A percentile compares a stretch with the other conserved stretches of the same genome.
Evolutionary conservation across 2,329 filamentous ascomycete species (phyloP).

Genomic region (Xylariales sp.): DNA sequence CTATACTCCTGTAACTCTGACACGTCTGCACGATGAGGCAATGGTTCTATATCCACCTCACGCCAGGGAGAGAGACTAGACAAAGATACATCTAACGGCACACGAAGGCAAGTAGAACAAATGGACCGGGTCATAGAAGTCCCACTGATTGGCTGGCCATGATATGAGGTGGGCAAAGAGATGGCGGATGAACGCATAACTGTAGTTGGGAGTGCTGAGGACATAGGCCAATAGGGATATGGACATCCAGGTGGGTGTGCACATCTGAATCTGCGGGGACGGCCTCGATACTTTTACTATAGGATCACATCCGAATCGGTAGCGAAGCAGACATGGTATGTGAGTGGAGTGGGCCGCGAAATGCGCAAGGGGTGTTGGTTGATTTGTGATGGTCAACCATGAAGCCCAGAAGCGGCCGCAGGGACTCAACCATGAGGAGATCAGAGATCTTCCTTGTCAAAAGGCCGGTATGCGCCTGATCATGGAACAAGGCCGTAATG

Average conservation of each 20-base stretch:
- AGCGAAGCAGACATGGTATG: slow-evolving; percentile 49
- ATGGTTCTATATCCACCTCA: slow-evolving; percentile 34
- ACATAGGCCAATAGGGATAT: slow-evolving; percentile 55
- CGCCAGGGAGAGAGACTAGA: slow-evolving; percentile 34
- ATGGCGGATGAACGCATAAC: slow-evolving; percentile 65
- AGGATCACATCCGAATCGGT: slow-evolving; percentile 51
- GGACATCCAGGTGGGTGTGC: slow-evolving; percentile 49
- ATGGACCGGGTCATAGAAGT: slow-evolving; percentile 56
- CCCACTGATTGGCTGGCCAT: slow-evolving; percentile 57
- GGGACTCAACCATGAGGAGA: slow-evolving; percentile 46
- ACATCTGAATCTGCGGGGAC: slow-evolving; percentile 49
- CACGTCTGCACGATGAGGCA: slow-evolving; percentile 27
- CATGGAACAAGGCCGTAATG: slow-evolving; percentile 31
- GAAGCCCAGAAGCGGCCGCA: slow-evolving; percentile 45
- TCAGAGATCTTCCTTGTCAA: slow-evolving; percentile 49
- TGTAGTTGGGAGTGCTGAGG: slow-evolving; percentile 57
- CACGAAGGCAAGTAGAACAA: slow-evolving; percentile 52
- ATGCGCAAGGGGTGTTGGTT: slow-evolving; percentile 48
- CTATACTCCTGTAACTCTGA: slow-evolving; percentile 29
- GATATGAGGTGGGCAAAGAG: slow-evolving; percentile 59
- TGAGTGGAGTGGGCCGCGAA: slow-evolving; percentile 46
- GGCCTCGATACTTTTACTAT: slow-evolving; percentile 43
- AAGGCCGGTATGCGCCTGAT: slow-evolving; percentile 30
- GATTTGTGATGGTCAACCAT: slow-evolving; percentile 45
- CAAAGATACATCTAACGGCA: slow-evolving; percentile 43